A percentile compares a stretch with the other conserved stretches of the same genome.
Conservation (phyloP, 73 alveolate genomes). For the Blepharisma stoltei region DNA sequence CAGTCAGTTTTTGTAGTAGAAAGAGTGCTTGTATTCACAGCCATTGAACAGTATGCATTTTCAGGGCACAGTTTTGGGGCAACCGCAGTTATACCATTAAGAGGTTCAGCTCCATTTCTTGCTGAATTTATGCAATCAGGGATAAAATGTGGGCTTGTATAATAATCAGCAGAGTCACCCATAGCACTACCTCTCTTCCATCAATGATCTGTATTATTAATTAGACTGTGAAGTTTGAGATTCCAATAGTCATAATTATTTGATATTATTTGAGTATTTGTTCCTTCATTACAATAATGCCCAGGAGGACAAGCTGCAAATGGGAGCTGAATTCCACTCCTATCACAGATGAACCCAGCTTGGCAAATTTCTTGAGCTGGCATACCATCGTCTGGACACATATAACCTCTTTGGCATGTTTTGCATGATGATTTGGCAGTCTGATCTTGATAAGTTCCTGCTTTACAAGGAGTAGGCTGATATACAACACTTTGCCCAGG, state of each 20-base stretch:
- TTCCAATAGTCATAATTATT: neutral
- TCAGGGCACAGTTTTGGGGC: conserved; percentile 5
- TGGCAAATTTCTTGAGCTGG: neutral
- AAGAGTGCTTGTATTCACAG: conserved; percentile 3
- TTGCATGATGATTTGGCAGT: neutral
- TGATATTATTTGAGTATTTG: conserved; percentile 1
- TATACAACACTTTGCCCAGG: neutral
- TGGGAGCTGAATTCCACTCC: neutral
- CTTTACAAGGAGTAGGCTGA: conserved; percentile 9
- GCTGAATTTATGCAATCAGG: neutral
- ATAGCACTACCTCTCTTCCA: neutral
- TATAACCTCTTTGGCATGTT: neutral
- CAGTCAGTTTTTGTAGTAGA: neutral
- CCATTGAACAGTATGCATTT: neutral
- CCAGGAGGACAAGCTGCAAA: conserved; percentile 13
- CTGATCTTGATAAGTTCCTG: neutral
- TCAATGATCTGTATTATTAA: neutral
- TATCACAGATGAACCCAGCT: conserved; percentile 16
- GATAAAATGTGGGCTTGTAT: neutral
- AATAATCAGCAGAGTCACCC: neutral
- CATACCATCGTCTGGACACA: conserved; percentile 20
- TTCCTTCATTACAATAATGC: neutral
- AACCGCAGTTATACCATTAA: neutral
- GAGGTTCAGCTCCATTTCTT: neutral
- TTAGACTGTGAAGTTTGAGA: neutral